Evolutionary conservation across 345 rosid species (phyloP), one percentile per base, ranked within the genome.

Genomic region (Linum usitatissimum): DNA sequence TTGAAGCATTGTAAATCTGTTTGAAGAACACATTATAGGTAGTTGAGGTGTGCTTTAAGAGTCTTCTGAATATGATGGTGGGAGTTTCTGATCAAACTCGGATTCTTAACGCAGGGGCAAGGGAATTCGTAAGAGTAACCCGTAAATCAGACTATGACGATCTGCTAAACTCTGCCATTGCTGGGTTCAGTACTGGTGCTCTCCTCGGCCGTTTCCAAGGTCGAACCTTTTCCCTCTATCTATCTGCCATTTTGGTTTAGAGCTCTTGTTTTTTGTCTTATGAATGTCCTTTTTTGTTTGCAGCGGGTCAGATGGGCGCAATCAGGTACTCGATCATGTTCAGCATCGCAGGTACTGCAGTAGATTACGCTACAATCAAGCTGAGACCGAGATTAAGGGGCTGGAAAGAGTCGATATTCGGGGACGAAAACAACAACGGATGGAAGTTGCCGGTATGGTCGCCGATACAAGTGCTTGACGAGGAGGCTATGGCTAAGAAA

Each of bases 131-230:
- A 62, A 80, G 84, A 70, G 79, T 73, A 55, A 76, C 76, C 65
- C 82, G 91, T 51, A 83, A 79, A 78, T 71, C 92, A 57, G 90
- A 79, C 19, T 76, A 80, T 6, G 90, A 76, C 71, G 95, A 86
- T 83, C 66, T 83, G 40, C 38, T 84, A 54, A 88, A 91, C 75
- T 86, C 94, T 66, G 81, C 79, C 28, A 61, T 88, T 70, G 95
- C 88, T 17, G 96, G 98, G 38, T 81, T 88, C 66, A 82, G 86
- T 23, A 75, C 81, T 57, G 96, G 98, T 68, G 90, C 95, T 70
- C 62, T 91, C 64, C 86, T 88, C 55, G 98, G 98, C 58, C 77
- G 90, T 55, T 86, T 88, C 72, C 96, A 86, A 77, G 95, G 96
- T 91, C 57, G 34, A 40, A 19, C 54, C 42, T 40, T 40, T 7